Evolutionary conservation across 2,329 filamentous ascomycete species (phyloP).

Genomic region (Sarocladiaceae sp.): DNA sequence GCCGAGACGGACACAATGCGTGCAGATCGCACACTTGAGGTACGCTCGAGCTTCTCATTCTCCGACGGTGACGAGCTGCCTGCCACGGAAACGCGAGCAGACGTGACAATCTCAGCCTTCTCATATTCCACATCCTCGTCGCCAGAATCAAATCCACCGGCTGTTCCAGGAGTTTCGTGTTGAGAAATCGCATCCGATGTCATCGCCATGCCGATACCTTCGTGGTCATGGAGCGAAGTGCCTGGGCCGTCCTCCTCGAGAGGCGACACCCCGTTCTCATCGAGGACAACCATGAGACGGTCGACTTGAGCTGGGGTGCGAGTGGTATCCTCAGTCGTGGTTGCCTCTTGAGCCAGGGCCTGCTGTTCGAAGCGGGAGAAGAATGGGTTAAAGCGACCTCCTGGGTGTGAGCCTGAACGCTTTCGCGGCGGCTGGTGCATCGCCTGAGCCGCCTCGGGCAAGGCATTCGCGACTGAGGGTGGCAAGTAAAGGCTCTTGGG

Average conservation of each 20-base stretch:
- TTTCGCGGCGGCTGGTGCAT: not conserved
- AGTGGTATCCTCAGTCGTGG: not conserved
- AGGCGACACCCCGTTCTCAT: conserved; percentile 2
- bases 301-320: not conserved
- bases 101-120: conserved; percentile 54
- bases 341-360: not conserved
- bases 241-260: not conserved
- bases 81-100: conserved; percentile 49
- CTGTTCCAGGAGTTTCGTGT: not conserved
- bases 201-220: conserved; percentile 1
- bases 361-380: not conserved
- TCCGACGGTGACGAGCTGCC: conserved; percentile 47
- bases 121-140: conserved; percentile 49
- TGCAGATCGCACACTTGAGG: conserved; percentile 50
- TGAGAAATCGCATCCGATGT: not conserved
- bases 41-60: conserved; percentile 26
- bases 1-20: conserved; percentile 54
- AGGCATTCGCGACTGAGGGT: conserved; percentile 28
- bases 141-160: conserved; percentile 1
- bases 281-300: not conserved
- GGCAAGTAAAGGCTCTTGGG: conserved; percentile 40
- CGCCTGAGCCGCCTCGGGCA: conserved; percentile 26
- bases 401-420: not conserved
- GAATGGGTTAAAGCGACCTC: conserved; percentile 3
- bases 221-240: not conserved